Evolutionary conservation across 495 filamentous ascomycete genomes (phyloP), one percentile per base, ranked within the genome.

Genomic region (Polyplosphaeria fusca): DNA sequence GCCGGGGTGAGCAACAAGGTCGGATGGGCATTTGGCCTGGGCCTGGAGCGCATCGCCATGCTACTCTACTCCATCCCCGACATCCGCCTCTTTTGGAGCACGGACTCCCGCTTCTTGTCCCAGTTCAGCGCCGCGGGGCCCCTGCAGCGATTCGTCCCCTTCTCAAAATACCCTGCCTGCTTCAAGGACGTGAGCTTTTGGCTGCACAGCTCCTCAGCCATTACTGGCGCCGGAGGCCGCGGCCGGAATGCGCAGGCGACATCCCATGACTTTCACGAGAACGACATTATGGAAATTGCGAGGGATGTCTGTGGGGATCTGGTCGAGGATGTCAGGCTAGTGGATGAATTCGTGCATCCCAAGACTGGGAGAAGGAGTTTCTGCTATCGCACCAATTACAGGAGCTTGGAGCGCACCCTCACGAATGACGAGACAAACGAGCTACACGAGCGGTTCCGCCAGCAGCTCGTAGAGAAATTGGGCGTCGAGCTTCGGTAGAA

Each of bases 61-160:
- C 77, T 98, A 24, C 79, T 98, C 4, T 98, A 95, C 72, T 84
- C 86, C 41, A 94, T 98, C 44, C 89, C 92, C 0, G 93, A 98
- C 63, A 98, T 98, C 60, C 83, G 93, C n/a, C 83, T 97, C 7
- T 97, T 98, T 74, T 98, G 93, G 94, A 93, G 87, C 9, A 72
- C 76, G 44, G 93, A 98, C 64, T 58, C 75, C 60, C 81, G 93
- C 9, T 98, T 97, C 71, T 71, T 94, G 25, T 70, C 69, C 4
- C 93, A 98, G 68, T 98, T 98, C 73, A 62, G 42, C 28, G 32
- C 48, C 7, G 27, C 14, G 7, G 38, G 32, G n/a, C 55, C 84
- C 0, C 77, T 95, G 58, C 79, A 77, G 52, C 81, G 80, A 25
- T 97, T 92, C 70, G 75, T 82, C 51, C 86, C 88, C 9, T 96